These are phyloP conservation scores for Peltaster fructicola DNA, from an alignment of 2,329 filamentous ascomycete species.

Conservation along the genomic window DNA sequence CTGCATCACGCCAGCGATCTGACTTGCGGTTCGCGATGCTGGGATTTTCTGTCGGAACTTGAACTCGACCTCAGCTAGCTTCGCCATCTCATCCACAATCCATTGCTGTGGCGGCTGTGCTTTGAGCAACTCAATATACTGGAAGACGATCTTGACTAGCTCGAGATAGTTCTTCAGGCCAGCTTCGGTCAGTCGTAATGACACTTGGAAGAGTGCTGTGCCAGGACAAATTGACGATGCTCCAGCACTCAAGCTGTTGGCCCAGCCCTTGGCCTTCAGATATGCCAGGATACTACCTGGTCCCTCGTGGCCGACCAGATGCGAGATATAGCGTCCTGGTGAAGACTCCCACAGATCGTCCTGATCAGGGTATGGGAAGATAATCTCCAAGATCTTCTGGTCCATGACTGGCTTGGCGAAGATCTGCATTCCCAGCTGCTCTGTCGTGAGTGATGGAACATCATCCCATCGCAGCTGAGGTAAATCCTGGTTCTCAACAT, in stretches of 20 bases:
- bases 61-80: conserved; percentile 83
- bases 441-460: conserved; percentile 39
- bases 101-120: conserved; percentile 70
- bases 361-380: conserved; percentile 74
- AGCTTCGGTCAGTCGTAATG: conserved; percentile 67
- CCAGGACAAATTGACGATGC: conserved; percentile 62
- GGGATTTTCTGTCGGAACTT: conserved; percentile 86
- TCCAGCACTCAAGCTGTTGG: conserved; percentile 64
- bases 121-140: conserved; percentile 75
- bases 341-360: conserved; percentile 62
- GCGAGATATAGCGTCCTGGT: conserved; percentile 70
- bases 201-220: conserved; percentile 61
- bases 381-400: conserved; percentile 57
- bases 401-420: conserved; percentile 91
- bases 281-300: conserved; percentile 83
- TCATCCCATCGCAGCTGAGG: conserved; percentile 49
- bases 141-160: conserved; percentile 68
- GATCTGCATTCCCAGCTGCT: conserved; percentile 50
- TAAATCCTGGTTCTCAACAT: conserved; percentile 66
- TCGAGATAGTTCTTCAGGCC: conserved; percentile 68
- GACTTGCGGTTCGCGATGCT: conserved; percentile 76
- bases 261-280: conserved; percentile 81
- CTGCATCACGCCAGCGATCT: conserved; percentile 76
- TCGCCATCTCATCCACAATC: conserved; percentile 87
- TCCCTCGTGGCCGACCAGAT: conserved; percentile 81